Percentiles rank a stretch among this genome's conserved stretches.
Conservation (phyloP, 2,329 filamentous ascomycete genomes). For the Juglanconis oblonga region DNA sequence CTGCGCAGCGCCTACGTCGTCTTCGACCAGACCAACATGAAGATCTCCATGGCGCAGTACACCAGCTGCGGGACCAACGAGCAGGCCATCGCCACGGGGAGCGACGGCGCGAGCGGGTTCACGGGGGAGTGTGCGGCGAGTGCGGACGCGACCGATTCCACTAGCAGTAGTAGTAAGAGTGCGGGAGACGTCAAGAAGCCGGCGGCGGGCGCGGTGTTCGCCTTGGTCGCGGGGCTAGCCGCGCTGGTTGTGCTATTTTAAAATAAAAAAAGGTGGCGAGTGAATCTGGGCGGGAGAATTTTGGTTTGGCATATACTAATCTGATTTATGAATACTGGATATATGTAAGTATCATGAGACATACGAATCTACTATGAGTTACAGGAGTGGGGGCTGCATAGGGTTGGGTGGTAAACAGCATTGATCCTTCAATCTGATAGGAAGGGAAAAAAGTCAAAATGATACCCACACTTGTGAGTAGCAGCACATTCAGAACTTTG, state of each 20-base stretch:
- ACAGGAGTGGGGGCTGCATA: background rate
- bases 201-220: slow-evolving; percentile 6
- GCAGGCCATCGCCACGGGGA: slow-evolving; percentile 24
- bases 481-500: too few species aligned
- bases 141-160: background rate
- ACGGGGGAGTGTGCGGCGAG: slow-evolving; percentile 21
- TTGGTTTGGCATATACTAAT: background rate
- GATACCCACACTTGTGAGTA: too few species aligned
- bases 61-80: slow-evolving; percentile 28
- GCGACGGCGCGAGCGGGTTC: slow-evolving; percentile 13
- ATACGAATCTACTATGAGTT: background rate
- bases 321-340: background rate
- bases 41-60: slow-evolving; percentile 30
- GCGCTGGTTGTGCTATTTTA: slow-evolving; percentile 11
- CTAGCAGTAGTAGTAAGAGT: background rate
- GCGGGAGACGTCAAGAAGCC: background rate
- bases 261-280: background rate
- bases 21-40: slow-evolving; percentile 31
- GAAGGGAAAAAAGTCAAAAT: too few species aligned
- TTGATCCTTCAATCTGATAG: too few species aligned
- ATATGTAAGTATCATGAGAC: background rate
- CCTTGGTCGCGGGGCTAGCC: slow-evolving; percentile 8
- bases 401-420: background rate
- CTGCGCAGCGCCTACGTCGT: slow-evolving; percentile 31
- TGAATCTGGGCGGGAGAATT: too few species aligned